Conservation (phyloP, 768 basidiomycete species). For the Amanita rimosa region DNA sequence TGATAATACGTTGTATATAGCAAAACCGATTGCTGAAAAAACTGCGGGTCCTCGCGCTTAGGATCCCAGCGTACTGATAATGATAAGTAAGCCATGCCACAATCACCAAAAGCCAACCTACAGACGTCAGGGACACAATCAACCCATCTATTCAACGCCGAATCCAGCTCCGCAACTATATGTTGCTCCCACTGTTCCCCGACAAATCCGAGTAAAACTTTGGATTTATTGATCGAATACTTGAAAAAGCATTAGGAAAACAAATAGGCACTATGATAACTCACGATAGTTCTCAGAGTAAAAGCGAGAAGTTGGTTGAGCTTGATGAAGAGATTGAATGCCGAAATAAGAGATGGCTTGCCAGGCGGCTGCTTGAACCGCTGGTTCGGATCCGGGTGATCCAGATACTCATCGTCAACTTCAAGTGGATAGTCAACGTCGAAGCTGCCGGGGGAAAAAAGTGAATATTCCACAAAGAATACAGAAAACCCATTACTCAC, state of each 20-base stretch:
- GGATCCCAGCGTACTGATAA: conserved; percentile 45
- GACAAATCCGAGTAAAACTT: conserved; percentile 49
- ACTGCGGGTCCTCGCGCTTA: conserved; percentile 25
- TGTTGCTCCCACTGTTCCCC: conserved; percentile 57
- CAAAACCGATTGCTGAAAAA: conserved; percentile 52
- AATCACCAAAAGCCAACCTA: conserved; percentile 17
- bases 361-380: conserved; percentile 62
- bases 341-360: conserved; percentile 44
- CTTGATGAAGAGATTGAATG: conserved; percentile 45
- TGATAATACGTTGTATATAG: conserved; percentile 43
- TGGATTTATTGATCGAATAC: conserved; percentile 81
- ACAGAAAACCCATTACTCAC: conserved; percentile 22
- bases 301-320: conserved; percentile 57
- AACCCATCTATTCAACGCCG: conserved; percentile 62
- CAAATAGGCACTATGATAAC: conserved; percentile 12
- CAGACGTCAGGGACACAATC: conserved; percentile 52
- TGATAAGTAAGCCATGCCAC: neutral
- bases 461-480: conserved; percentile 1
- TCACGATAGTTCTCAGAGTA: conserved; percentile 50
- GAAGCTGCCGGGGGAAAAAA: conserved; percentile 34
- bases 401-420: conserved; percentile 73
- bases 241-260: conserved; percentile 14
- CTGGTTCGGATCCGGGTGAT: conserved; percentile 39
- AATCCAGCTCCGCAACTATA: conserved; percentile 62
- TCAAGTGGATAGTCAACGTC: conserved; percentile 59